phyloP scores from a whole-genome alignment of 495 filamentous ascomycete genomes.

The Xylaria curta region DNA sequence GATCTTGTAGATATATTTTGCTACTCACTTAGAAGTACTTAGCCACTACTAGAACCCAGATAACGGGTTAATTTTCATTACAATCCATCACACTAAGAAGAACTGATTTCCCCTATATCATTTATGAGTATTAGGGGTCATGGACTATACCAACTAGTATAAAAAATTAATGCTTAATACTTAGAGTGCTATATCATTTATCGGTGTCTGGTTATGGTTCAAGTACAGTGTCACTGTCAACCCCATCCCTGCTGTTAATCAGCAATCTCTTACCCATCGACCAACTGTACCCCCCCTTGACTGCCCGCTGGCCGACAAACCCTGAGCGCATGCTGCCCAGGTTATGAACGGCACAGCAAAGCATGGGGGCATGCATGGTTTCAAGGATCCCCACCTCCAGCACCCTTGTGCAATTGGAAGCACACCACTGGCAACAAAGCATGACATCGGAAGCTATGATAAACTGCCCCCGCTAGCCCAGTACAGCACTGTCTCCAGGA shows the following conservation, averaged over 20 bases:
- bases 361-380: slow-evolving; percentile 4
- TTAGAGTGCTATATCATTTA: not conserved
- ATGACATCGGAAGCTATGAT: slow-evolving; percentile 16
- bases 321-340: slow-evolving; percentile 12
- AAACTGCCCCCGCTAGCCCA: slow-evolving; percentile 5
- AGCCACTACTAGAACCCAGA: not conserved
- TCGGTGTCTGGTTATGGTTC: not conserved
- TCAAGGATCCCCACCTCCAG: slow-evolving; percentile 3
- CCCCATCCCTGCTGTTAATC: slow-evolving; percentile 4
- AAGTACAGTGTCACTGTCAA: not conserved
- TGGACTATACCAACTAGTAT: not conserved
- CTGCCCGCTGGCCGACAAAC: slow-evolving; percentile 11
- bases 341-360: not conserved
- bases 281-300: not conserved
- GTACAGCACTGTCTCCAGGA: slow-evolving; percentile 8
- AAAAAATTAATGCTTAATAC: not conserved
- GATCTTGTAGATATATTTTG: not conserved
- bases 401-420: slow-evolving; percentile 3
- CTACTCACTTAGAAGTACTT: not conserved
- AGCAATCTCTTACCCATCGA: not conserved
- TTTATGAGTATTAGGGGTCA: not conserved
- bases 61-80: not conserved
- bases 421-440: not conserved
- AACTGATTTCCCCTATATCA: not conserved
- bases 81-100: not conserved